Conservation (phyloP, 495 filamentous ascomycete species). For the Hyaloscypha variabilis region DNA sequence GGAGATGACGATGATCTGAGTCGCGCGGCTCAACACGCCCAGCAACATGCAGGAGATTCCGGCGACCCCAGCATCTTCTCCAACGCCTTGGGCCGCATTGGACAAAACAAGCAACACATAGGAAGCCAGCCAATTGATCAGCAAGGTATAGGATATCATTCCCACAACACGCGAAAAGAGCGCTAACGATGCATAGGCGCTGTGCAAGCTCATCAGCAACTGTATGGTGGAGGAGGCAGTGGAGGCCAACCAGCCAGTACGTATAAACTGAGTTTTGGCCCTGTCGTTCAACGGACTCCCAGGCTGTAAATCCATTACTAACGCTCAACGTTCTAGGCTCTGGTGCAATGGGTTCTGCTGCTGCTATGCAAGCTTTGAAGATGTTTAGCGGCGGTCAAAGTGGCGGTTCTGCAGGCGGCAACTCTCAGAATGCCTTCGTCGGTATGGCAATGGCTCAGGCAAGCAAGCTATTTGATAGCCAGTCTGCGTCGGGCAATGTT, state of each 20-base stretch:
- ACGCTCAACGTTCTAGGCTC: too few species aligned
- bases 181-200: slow-evolving; percentile 38
- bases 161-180: not conserved
- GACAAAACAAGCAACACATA: slow-evolving; percentile 50
- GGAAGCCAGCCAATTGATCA: slow-evolving; percentile 61
- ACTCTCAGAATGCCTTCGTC: slow-evolving; percentile 45
- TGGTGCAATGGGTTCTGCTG: slow-evolving; percentile 55
- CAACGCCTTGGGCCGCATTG: slow-evolving; percentile 47
- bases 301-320: too few species aligned
- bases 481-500: slow-evolving; percentile 49
- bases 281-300: too few species aligned
- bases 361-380: slow-evolving; percentile 71
- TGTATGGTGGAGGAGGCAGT: slow-evolving; percentile 46
- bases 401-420: slow-evolving; percentile 29
- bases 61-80: slow-evolving; percentile 54
- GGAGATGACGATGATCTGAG: slow-evolving; percentile 46
- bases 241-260: slow-evolving; percentile 40
- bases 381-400: slow-evolving; percentile 54
- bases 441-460: slow-evolving; percentile 57
- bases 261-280: too few species aligned
- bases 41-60: slow-evolving; percentile 49
- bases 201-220: slow-evolving; percentile 55
- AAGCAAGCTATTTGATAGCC: slow-evolving; percentile 54
- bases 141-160: slow-evolving; percentile 39
- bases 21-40: slow-evolving; percentile 53